Percentiles rank a stretch among this genome's conserved stretches.
Conservation (phyloP, 225 moss, liverwort and hornwort species). For the Marchantia paleacea region DNA sequence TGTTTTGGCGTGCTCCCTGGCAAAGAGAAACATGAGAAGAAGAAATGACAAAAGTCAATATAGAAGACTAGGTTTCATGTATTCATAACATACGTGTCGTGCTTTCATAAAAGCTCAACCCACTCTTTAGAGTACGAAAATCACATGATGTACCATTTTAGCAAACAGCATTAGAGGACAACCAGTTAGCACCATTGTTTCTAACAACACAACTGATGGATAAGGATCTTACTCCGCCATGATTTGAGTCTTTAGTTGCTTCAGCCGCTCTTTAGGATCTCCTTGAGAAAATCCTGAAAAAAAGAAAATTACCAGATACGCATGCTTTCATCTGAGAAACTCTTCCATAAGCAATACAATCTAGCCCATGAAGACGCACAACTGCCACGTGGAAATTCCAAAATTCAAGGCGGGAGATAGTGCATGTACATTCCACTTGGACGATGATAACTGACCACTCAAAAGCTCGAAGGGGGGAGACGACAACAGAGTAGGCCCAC, state of each 20-base stretch:
- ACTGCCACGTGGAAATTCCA: too few species aligned
- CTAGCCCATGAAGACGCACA: too few species aligned
- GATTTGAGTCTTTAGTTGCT: constrained; percentile 58
- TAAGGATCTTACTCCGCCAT: constrained; percentile 58
- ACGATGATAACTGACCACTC: not conserved
- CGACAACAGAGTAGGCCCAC: not conserved
- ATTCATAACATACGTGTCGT: too few species aligned
- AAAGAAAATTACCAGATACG: too few species aligned
- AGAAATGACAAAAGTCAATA: not conserved
- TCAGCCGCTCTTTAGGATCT: constrained; percentile 58
- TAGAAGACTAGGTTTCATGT: not conserved
- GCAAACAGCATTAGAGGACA: not conserved
- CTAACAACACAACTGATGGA: not conserved
- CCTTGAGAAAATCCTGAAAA: constrained; percentile 23
- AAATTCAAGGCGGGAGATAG: too few species aligned
- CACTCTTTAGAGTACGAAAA: too few species aligned
- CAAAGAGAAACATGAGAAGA: not conserved
- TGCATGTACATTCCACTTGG: too few species aligned
- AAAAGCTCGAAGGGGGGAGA: not conserved
- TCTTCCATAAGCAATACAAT: too few species aligned
- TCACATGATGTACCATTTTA: too few species aligned
- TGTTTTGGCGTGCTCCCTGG: constrained; percentile 31
- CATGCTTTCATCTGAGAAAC: too few species aligned
- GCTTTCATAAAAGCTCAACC: too few species aligned
- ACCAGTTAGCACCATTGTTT: not conserved